Evolutionary conservation across 345 rosid species (phyloP).

Genomic region (Triadica sebifera): DNA sequence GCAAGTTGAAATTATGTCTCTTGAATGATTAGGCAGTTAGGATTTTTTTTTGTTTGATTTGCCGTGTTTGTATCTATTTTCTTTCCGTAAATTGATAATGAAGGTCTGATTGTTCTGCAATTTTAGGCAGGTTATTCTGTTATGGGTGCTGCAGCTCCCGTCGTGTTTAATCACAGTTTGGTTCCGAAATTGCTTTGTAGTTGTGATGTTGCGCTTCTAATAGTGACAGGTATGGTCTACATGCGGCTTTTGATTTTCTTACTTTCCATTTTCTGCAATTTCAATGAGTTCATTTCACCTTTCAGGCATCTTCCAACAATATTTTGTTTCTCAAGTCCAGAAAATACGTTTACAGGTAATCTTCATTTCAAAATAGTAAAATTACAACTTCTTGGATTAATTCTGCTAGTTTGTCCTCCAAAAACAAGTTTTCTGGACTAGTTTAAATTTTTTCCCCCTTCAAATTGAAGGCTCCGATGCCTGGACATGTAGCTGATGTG

Average conservation of each 20-base stretch:
- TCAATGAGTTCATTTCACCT: constrained; percentile 9
- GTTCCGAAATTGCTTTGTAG: constrained; percentile 71
- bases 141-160: constrained; percentile 68
- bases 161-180: constrained; percentile 46
- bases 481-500: not conserved
- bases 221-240: constrained; percentile 56
- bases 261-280: not conserved
- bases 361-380: not conserved
- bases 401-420: not conserved
- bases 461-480: not conserved
- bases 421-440: too few relatives aligned
- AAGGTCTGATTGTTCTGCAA: constrained; percentile 4
- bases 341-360: constrained; percentile 86
- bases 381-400: not conserved
- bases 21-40: not conserved
- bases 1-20: constrained; percentile 41
- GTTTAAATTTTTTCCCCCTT: too few relatives aligned
- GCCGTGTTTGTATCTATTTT: too few relatives aligned
- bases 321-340: constrained; percentile 85
- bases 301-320: constrained; percentile 83
- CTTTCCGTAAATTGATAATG: not conserved
- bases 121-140: constrained; percentile 77
- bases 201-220: constrained; percentile 60
- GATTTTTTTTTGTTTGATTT: not conserved
- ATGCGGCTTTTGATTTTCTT: not conserved